Evolutionary conservation across 2,329 filamentous ascomycete genomes (phyloP).

Genomic region (Tolypocladium cylindrosporum): DNA sequence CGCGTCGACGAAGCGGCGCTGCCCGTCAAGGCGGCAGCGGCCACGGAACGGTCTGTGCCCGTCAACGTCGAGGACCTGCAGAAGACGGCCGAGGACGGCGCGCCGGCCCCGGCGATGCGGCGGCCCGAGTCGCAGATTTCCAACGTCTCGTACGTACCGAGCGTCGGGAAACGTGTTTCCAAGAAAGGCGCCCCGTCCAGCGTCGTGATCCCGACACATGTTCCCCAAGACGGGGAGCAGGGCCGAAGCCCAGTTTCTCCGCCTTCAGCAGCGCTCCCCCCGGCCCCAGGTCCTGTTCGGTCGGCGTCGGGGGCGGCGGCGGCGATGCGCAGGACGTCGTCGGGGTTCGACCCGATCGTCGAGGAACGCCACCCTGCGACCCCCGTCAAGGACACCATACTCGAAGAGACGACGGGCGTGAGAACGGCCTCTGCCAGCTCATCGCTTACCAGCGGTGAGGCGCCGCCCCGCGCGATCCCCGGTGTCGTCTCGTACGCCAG

Average conservation of each 20-base stretch:
- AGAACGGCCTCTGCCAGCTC: slow-evolving; percentile 9
- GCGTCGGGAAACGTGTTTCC: slow-evolving; percentile 4
- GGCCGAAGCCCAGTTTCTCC: slow-evolving; percentile 12
- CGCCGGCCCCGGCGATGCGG: slow-evolving; percentile 20
- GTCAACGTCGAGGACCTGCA: slow-evolving; percentile 55
- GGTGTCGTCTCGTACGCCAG: slow-evolving; percentile 41
- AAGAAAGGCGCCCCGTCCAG: background rate
- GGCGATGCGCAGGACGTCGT: slow-evolving; percentile 14
- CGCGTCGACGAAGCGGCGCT: slow-evolving; percentile 30
- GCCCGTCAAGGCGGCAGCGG: slow-evolving; percentile 1
- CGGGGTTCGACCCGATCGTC: slow-evolving; percentile 29
- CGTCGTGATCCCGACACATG: background rate
- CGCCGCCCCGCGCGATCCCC: slow-evolving; percentile 21
- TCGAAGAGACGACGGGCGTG: slow-evolving; percentile 3
- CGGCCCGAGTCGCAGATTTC: slow-evolving; percentile 20
- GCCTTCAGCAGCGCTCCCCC: slow-evolving; percentile 7
- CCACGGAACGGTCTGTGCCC: slow-evolving; percentile 45
- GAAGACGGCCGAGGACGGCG: slow-evolving; percentile 47
- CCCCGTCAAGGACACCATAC: slow-evolving; percentile 6
- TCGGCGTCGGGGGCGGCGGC: background rate
- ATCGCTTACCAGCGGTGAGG: slow-evolving; percentile 10
- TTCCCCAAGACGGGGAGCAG: background rate
- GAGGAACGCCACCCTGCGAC: slow-evolving; percentile 25
- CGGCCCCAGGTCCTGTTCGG: background rate
- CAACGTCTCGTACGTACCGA: slow-evolving; percentile 8